Evolutionary conservation across 176 grass and related monocot genomes (phyloP), one percentile per base, ranked within the genome.

Genomic region (Aegilops umbellulata): DNA sequence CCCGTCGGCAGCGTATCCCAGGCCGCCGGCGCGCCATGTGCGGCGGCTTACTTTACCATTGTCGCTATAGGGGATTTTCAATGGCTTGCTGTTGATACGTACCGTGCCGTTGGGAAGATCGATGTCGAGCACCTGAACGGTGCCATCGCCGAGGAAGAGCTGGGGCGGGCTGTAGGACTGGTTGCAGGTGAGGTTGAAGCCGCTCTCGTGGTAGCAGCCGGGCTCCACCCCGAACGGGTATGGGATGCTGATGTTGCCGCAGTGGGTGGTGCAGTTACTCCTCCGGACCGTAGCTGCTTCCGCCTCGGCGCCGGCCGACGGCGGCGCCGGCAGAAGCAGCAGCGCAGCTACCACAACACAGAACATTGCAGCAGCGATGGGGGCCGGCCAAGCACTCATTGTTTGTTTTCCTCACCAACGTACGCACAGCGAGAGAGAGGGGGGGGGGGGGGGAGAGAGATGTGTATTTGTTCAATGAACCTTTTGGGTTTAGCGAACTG

Each of bases 101-200:
- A 76, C 61, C 29, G 44, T 79, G 14, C 13, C 51, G 16, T 24
- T 19, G 11, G 9, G 8, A 10, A 90, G 10, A 27, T 57, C 65
- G 20, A 95, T 46, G 44, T 46, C 44, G 12, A 14, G 44, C 44
- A 46, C 44, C 44, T 46, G 44, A 0, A 46, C 81, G 4, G 74
- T 83, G 79, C 42, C 25, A 14, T 77, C 78, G 76, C 80, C 65
- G 20, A 92, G 87, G 88, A 83, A 88, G 10, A 90, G 75, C 60
- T 31, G 77, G 7, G 81, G 92, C 19, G 80, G 79, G 12, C 8
- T 49, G 60, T 24, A 20, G 2, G 51, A 63, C 22, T 29, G 25
- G 53, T 91, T 8, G 63, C 92, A 94, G 71, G 42, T 88, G 84
- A 92, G 51, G 35, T 76, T 55, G 68, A 92, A 95, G 32, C 87